Conservation (phyloP, 2,329 filamentous ascomycete species). For the Falciphora oryzae region DNA sequence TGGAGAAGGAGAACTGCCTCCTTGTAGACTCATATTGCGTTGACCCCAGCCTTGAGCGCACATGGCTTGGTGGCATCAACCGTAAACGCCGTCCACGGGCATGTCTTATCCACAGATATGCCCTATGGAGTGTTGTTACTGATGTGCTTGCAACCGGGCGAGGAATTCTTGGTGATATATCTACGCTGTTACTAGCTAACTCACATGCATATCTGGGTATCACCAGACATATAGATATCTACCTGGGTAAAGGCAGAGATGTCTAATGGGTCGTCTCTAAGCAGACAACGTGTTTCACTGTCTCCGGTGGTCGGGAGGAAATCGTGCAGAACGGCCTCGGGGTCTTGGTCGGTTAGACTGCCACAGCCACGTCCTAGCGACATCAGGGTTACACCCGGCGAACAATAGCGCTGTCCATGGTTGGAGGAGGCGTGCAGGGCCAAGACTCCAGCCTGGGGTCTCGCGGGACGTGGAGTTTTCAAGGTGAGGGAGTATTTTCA, state of each 20-base stretch:
- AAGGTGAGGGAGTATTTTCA: neutral
- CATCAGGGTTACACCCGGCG: neutral
- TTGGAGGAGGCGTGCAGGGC: neutral
- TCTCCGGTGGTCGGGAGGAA: too few relatives aligned
- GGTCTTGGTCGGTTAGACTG: neutral
- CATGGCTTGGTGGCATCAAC: neutral
- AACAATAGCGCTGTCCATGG: neutral
- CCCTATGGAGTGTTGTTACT: too few relatives aligned
- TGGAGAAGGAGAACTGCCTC: neutral
- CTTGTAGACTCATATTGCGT: neutral
- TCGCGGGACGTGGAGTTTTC: too few relatives aligned
- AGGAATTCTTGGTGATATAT: too few relatives aligned
- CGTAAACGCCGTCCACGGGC: too few relatives aligned
- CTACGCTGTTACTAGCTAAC: too few relatives aligned
- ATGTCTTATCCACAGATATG: too few relatives aligned
- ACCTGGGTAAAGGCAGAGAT: neutral
- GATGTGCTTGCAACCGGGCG: too few relatives aligned
- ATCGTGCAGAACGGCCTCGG: neutral
- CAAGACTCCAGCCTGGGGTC: neutral
- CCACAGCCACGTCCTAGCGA: neutral
- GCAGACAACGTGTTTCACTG: too few relatives aligned
- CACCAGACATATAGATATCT: neutral
- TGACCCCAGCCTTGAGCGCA: neutral
- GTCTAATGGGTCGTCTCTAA: neutral
- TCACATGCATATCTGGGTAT: too few relatives aligned